Conservation (phyloP, 495 filamentous ascomycete genomes). For the Aspergillus incahuasiensis region DNA sequence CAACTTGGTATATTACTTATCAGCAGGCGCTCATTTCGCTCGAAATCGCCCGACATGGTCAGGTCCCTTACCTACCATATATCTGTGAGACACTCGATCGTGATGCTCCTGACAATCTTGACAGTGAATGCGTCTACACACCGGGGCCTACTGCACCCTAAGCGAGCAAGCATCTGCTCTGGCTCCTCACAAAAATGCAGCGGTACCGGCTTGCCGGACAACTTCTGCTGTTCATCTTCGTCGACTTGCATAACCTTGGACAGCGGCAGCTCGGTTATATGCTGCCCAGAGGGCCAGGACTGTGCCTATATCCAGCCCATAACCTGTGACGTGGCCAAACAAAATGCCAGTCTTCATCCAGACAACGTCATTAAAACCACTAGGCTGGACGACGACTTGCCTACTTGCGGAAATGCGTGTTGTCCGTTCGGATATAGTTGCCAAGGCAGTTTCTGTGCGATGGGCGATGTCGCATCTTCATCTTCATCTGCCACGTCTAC, state of each 20-base stretch:
- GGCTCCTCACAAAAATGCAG: slow-evolving; percentile 48
- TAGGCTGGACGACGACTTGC: slow-evolving; percentile 49
- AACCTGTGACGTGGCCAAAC: slow-evolving; percentile 61
- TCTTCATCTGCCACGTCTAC: slow-evolving; percentile 15
- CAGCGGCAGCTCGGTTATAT: slow-evolving; percentile 63
- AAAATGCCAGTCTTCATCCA: slow-evolving; percentile 61
- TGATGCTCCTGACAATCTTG: slow-evolving; percentile 25
- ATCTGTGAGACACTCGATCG: slow-evolving; percentile 9
- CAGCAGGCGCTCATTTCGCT: neutral
- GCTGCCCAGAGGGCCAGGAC: slow-evolving; percentile 61
- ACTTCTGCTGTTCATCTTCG: slow-evolving; percentile 69
- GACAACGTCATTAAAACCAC: slow-evolving; percentile 66
- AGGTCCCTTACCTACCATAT: neutral
- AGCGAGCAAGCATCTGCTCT: slow-evolving; percentile 42
- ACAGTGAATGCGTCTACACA: slow-evolving; percentile 24
- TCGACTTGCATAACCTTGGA: slow-evolving; percentile 65
- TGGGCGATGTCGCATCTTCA: slow-evolving; percentile 31
- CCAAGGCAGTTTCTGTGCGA: slow-evolving; percentile 35
- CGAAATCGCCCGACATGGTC: neutral
- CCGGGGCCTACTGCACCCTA: slow-evolving; percentile 29
- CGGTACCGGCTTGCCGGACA: slow-evolving; percentile 50
- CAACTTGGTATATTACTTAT: neutral
- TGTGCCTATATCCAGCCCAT: slow-evolving; percentile 68
- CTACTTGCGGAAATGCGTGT: slow-evolving; percentile 57
- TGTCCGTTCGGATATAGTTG: slow-evolving; percentile 80